These are phyloP conservation scores for Lagerstroemia speciosa DNA, from an alignment of 345 rosid genomes.

Conservation along the genomic window DNA sequence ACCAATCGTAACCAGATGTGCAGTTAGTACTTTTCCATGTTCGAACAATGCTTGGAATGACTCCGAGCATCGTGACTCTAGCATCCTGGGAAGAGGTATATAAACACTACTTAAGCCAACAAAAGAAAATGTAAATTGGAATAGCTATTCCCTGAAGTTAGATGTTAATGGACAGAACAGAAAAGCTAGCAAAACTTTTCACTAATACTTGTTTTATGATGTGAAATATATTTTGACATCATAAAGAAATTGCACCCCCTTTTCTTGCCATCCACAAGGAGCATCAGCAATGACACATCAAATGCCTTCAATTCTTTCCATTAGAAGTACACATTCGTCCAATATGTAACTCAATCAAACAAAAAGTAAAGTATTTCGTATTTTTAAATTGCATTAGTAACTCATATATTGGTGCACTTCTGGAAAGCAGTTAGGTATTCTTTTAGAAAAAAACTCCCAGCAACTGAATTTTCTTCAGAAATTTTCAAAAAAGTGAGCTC, in stretches of 20 bases:
- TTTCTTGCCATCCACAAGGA: neutral
- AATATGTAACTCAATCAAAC: neutral
- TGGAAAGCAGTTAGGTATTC: neutral
- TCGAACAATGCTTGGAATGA: constrained; percentile 91
- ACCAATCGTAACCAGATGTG: constrained; percentile 80
- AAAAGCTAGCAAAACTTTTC: neutral
- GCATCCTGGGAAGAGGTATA: constrained; percentile 53
- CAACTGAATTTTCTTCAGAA: neutral
- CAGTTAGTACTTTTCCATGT: constrained; percentile 69
- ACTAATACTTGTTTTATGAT: neutral
- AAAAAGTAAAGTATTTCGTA: neutral
- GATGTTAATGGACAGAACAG: neutral
- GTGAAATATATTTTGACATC: neutral
- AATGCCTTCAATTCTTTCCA: neutral
- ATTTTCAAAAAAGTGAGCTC: neutral
- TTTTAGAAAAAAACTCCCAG: neutral
- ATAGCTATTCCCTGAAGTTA: neutral
- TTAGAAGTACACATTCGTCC: neutral
- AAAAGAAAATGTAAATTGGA: neutral
- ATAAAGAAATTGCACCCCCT: neutral
- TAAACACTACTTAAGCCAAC: neutral
- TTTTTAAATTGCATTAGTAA: neutral
- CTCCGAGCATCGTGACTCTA: constrained; percentile 86
- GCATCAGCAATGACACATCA: neutral
- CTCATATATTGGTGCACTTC: neutral